phyloP scores from a whole-genome alignment of 768 basidiomycete genomes.

The Leccinum disarticulatum region DNA sequence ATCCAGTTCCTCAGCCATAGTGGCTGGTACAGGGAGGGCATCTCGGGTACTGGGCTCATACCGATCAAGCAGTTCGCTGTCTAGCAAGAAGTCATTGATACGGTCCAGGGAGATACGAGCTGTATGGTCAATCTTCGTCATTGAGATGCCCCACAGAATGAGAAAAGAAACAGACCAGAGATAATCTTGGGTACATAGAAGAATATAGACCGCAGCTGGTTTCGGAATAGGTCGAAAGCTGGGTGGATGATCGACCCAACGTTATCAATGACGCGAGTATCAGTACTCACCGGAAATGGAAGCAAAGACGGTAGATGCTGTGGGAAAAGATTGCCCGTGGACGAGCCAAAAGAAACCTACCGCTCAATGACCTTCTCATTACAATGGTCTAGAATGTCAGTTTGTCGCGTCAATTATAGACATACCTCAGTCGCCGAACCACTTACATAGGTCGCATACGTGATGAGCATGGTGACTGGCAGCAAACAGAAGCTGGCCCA shows the following conservation, averaged over 20 bases:
- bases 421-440: too few species aligned
- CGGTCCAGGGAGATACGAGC: slow-evolving; percentile 6
- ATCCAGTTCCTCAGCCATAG: neutral
- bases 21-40: neutral
- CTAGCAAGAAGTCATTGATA: slow-evolving; percentile 2
- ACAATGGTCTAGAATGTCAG: neutral
- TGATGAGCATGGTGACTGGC: slow-evolving; percentile 1
- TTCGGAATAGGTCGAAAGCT: slow-evolving; percentile 1
- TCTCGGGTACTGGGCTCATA: neutral
- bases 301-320: slow-evolving; percentile 3
- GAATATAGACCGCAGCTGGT: neutral
- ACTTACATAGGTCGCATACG: slow-evolving; percentile 5
- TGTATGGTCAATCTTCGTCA: neutral
- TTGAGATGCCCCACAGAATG: too few species aligned
- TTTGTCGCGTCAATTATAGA: neutral
- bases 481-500: slow-evolving; percentile 1
- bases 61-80: slow-evolving; percentile 6
- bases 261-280: neutral
- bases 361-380: neutral
- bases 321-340: too few species aligned
- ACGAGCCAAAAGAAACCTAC: neutral
- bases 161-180: neutral
- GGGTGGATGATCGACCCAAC: neutral
- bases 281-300: slow-evolving; percentile 3
- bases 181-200: neutral